Conservation (phyloP, 2,329 filamentous ascomycete species). For the Fusarium sp. region DNA sequence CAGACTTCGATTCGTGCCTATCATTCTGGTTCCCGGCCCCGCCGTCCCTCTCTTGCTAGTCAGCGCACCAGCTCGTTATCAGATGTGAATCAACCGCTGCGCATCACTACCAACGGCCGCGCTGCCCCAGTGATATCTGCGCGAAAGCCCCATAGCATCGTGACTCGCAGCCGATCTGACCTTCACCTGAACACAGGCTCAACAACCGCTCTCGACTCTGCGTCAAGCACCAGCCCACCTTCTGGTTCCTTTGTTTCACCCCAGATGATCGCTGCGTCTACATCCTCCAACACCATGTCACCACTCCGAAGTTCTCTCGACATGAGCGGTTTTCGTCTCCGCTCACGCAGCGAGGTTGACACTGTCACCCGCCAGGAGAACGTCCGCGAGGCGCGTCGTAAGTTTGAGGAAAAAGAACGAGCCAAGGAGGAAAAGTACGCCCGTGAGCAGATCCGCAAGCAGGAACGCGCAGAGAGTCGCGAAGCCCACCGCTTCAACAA, state of each 20-base stretch:
- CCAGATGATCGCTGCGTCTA: conserved; percentile 38
- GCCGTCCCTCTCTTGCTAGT: conserved; percentile 45
- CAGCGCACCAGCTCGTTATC: conserved; percentile 49
- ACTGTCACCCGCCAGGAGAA: conserved; percentile 63
- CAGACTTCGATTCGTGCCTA: conserved; percentile 32
- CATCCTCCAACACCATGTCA: conserved; percentile 53
- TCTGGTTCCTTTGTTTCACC: conserved; percentile 40
- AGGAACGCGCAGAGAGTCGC: conserved; percentile 66
- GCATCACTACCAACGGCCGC: conserved; percentile 42
- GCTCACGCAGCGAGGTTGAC: conserved; percentile 68
- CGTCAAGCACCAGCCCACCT: conserved; percentile 42
- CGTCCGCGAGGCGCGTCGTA: conserved; percentile 68
- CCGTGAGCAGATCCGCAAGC: conserved; percentile 65
- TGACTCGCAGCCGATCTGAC: conserved; percentile 57
- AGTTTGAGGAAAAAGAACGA: conserved; percentile 69
- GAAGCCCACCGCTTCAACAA: conserved; percentile 63
- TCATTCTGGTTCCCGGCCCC: conserved; percentile 35
- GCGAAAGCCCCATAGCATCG: conserved; percentile 51
- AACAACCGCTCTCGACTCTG: conserved; percentile 40
- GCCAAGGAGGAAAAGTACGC: conserved; percentile 71
- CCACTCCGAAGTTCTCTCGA: conserved; percentile 69
- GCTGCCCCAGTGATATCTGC: conserved; percentile 45
- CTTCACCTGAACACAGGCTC: conserved; percentile 51
- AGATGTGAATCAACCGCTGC: conserved; percentile 45
- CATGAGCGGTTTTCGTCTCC: conserved; percentile 64